Conservation (phyloP, 1,139 yeast genomes). For the Yamadazyma taylorii region DNA sequence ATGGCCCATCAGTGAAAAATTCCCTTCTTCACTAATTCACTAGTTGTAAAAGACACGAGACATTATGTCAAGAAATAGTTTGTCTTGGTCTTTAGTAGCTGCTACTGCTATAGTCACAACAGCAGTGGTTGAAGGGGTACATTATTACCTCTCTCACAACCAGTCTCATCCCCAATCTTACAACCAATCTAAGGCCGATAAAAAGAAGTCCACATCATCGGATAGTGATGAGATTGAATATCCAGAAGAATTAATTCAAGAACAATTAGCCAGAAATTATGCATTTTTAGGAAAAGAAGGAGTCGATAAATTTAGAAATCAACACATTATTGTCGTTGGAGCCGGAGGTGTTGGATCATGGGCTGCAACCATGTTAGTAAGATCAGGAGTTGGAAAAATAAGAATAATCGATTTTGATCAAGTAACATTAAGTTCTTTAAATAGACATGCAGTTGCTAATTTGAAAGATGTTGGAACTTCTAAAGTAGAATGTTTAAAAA, state of each 20-base stretch:
- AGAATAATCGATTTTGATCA: constrained; percentile 93
- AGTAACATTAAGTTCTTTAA: constrained; percentile 85
- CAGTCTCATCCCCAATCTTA: constrained; percentile 12
- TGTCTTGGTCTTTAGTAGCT: constrained; percentile 28
- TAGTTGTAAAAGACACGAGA: no score
- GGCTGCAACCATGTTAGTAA: constrained; percentile 88
- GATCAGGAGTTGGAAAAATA: constrained; percentile 82
- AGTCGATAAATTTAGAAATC: constrained; percentile 68
- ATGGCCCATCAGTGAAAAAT: no score
- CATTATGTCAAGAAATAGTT: constrained; percentile 11
- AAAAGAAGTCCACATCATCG: no score
- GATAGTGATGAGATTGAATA: constrained; percentile 25
- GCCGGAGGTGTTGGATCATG: constrained; percentile 99
- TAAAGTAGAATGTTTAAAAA: constrained; percentile 76
- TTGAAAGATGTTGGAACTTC: constrained; percentile 86
- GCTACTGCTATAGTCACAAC: constrained; percentile 43
- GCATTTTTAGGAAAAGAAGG: constrained; percentile 90
- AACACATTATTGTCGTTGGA: constrained; percentile 86
- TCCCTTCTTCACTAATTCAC: neutral
- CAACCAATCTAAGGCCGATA: no score
- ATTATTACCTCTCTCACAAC: constrained; percentile 22
- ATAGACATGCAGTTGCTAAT: constrained; percentile 92
- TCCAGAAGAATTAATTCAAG: constrained; percentile 77
- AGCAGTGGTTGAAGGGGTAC: constrained; percentile 41
- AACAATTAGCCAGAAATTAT: constrained; percentile 89